Base-by-base conservation (phyloP, 2,329 filamentous ascomycete genomes). In the Sarocladium brachiariae region DNA sequence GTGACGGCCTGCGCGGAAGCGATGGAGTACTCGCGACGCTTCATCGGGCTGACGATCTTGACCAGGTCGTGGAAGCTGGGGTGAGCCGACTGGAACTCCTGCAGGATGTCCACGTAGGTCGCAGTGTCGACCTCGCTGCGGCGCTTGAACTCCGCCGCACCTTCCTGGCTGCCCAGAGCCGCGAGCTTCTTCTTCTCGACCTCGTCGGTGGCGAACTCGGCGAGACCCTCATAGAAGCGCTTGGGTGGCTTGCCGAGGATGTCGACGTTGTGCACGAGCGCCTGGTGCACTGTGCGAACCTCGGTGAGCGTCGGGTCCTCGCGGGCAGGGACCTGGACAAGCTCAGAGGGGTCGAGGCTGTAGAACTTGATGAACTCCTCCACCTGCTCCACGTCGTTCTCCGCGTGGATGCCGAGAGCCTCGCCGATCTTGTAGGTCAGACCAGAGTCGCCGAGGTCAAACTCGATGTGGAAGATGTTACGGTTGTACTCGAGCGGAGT, bases 401-500 rank as follows among this genome's bases (percentile, higher is more conserved):
- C 89, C 6, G 90, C 89, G 67, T 99, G 93, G 55, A 99, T 91
- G 57, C 93, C 93, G 16, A 99, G 84, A 43, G 93, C 93, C 73
- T 99, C 93, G 52, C 93, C 93, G 61, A 99, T 97, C 65, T 95
- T 89, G 72, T 99, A 99, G 37, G 82, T 96, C 56, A 99, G 82
- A 34, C 91, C 92, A 30, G 92, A 95, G 61, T 85, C 72, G 54
- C 92, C 92, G 21, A 99, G 81, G 64, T 97, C 93, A 62, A 99
- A 99, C 71, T 99, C 93, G 55, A 99, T 97, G 73, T 99, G 93
- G 85, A 99, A 99, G 70, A 99, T 97, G 77, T 99, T 96, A 60
- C 93, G 89, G 69, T 97, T 91, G 65, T 99, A 99, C 27, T 84
- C 86, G 21, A 70, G 62, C 2, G 93, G 93, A 0, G 93, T 99